phyloP scores from a whole-genome alignment of 2,329 filamentous ascomycete species.

The Cordyceps cateniannulata region DNA sequence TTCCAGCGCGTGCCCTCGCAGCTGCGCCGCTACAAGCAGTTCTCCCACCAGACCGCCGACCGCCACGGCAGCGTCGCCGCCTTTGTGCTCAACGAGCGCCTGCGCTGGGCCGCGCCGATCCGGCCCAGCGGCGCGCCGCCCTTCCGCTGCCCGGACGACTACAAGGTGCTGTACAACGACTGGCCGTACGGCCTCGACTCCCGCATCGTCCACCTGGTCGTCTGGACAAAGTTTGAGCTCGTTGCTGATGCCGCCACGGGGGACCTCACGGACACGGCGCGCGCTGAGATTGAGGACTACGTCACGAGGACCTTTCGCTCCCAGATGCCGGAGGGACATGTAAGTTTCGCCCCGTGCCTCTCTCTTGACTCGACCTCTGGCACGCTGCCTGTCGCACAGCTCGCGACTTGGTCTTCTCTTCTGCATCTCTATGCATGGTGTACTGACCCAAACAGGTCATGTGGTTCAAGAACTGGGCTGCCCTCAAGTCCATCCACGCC shows the following conservation, averaged over 20 bases:
- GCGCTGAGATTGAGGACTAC: slow-evolving; percentile 62
- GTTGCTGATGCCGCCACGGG: slow-evolving; percentile 59
- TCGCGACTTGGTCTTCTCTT: not conserved
- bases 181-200: slow-evolving; percentile 86
- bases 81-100: slow-evolving; percentile 64
- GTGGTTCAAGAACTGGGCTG: slow-evolving; percentile 67
- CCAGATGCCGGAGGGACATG: slow-evolving; percentile 43
- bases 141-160: slow-evolving; percentile 46
- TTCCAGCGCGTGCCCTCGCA: slow-evolving; percentile 75
- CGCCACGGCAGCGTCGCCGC: slow-evolving; percentile 70
- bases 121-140: slow-evolving; percentile 25
- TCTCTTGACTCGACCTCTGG: not conserved
- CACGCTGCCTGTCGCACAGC: not conserved
- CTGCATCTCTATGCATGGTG: not conserved
- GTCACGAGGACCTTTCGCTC: slow-evolving; percentile 60
- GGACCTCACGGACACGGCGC: slow-evolving; percentile 59
- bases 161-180: slow-evolving; percentile 79
- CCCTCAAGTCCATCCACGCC: slow-evolving; percentile 75
- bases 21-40: slow-evolving; percentile 70
- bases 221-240: slow-evolving; percentile 88
- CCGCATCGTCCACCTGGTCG: slow-evolving; percentile 74
- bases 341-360: slow-evolving; percentile 27
- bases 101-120: slow-evolving; percentile 58
- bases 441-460: slow-evolving; percentile 24
- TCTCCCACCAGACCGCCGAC: slow-evolving; percentile 54